These are phyloP conservation scores for Areca catechu DNA, from an alignment of 176 grass and related monocot genomes.

Conservation along the genomic window DNA sequence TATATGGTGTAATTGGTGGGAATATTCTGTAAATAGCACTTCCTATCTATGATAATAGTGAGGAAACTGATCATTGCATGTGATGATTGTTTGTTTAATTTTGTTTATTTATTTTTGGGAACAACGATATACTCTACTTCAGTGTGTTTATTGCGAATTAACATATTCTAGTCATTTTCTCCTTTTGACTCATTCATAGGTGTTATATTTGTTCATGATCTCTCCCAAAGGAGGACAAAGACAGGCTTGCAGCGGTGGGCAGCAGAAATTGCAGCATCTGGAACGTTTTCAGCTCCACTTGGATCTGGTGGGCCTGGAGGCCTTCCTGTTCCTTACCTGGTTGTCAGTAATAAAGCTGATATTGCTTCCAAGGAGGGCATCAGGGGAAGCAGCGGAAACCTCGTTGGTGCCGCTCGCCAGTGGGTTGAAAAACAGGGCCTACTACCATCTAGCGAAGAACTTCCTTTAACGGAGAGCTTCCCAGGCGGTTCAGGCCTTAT, in stretches of 20 bases:
- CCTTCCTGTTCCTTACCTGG: slow-evolving; percentile 88
- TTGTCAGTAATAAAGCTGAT: slow-evolving; percentile 88
- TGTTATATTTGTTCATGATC: slow-evolving; percentile 93
- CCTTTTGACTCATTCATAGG: slow-evolving; percentile 39
- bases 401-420: slow-evolving; percentile 39
- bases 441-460: background rate
- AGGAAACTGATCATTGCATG: no score
- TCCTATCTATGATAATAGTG: no score
- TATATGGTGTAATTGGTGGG: no score
- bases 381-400: slow-evolving; percentile 67
- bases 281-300: slow-evolving; percentile 74
- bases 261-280: slow-evolving; percentile 58
- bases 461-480: slow-evolving; percentile 2
- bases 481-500: slow-evolving; percentile 4
- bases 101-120: no score
- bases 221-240: slow-evolving; percentile 79
- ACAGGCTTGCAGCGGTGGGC: slow-evolving; percentile 89
- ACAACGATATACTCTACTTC: no score
- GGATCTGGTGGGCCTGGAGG: slow-evolving; percentile 81
- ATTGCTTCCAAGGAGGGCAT: slow-evolving; percentile 44
- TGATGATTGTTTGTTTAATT: no score
- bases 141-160: no score
- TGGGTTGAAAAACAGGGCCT: slow-evolving; percentile 1
- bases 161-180: no score
- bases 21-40: no score